Base-by-base conservation (phyloP, 805 yeast species). In the Candida succiphila region DNA sequence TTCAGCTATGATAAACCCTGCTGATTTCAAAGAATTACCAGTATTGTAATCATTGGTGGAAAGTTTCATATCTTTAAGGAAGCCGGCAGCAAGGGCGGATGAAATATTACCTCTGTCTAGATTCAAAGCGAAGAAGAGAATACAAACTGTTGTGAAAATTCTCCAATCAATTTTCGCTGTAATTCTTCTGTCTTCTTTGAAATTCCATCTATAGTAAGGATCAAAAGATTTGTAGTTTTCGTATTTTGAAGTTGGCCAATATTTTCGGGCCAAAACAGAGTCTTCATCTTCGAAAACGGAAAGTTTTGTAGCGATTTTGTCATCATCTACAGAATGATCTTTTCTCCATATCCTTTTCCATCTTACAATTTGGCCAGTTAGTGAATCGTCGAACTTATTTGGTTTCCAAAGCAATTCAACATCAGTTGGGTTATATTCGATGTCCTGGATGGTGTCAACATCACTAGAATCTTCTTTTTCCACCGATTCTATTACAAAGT, bases 1-100 rank as follows among this genome's bases (percentile, higher is more conserved):
- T 44, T 75, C 81, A 3, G 77, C 66, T n/a, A 54, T 46, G 33
- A 74, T 51, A 43, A 75, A 75, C 28, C 66, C 59, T 7, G 67
- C 60, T 36, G 62, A 49, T 41, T 63, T 64, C 25, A 75, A 52
- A 34, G 40, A 38, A 30, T 58, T 64, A 9, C 79, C 82, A 33
- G 61, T 44, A 47, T 76, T 77, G 46, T 65, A 73, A 38, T 75
- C 74, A 42, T 68, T 58, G n/a, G 78, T 72, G 15, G 64, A 61
- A 40, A 75, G 39, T 1, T 56, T 46, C 31, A 74, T 51, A 38
- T 75, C 78, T 5, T 47, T 56, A 29, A 75, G 52, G 42, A 75
- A 44, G 34, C 68, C 65, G 37, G 70, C 80, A 0, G 80, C 61
- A 4, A 69, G 54, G 3, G 79, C 80, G 39, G 72, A 77, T 5